These are phyloP conservation scores for Tricholoma furcatifolium DNA, from an alignment of 768 basidiomycete genomes.

Conservation along the genomic window DNA sequence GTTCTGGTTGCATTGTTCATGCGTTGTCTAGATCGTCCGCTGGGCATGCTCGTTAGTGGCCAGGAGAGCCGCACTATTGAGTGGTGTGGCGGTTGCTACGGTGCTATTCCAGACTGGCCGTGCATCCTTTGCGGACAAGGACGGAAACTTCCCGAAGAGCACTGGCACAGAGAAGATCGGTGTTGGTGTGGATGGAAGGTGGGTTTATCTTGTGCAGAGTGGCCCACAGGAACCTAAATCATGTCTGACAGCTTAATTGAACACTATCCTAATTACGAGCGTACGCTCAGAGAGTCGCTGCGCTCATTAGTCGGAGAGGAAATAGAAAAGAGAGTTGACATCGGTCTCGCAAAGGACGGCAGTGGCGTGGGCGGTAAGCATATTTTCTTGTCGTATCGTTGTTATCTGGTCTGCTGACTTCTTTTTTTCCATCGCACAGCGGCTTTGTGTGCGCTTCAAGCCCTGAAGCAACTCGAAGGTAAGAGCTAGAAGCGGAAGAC, in stretches of 20 bases:
- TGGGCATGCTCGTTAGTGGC: constrained; percentile 81
- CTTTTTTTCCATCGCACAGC: constrained; percentile 41
- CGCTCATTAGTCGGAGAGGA: constrained; percentile 75
- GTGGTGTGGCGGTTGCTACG: constrained; percentile 85
- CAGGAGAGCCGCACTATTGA: constrained; percentile 77
- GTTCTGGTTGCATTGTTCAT: constrained; percentile 20
- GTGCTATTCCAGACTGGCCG: constrained; percentile 80
- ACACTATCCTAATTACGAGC: constrained; percentile 87
- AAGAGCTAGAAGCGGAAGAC: constrained; percentile 13
- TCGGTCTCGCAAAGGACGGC: constrained; percentile 96
- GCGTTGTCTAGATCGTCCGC: constrained; percentile 56
- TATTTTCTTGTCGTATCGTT: background rate
- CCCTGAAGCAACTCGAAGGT: constrained; percentile 54
- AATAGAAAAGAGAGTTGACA: constrained; percentile 75
- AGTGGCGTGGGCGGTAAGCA: constrained; percentile 93
- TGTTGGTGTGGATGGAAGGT: constrained; percentile 95
- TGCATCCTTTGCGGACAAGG: constrained; percentile 48
- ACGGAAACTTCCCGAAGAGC: constrained; percentile 27
- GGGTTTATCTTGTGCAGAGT: background rate
- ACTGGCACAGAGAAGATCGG: constrained; percentile 51
- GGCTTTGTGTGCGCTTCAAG: constrained; percentile 84
- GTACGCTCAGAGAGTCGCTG: constrained; percentile 71
- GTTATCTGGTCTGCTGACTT: constrained; percentile 7
- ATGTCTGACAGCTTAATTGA: constrained; percentile 70
- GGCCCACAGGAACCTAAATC: background rate